Evolutionary conservation across 2,329 filamentous ascomycete species (phyloP).

Genomic region (Diaporthe citrichinensis): DNA sequence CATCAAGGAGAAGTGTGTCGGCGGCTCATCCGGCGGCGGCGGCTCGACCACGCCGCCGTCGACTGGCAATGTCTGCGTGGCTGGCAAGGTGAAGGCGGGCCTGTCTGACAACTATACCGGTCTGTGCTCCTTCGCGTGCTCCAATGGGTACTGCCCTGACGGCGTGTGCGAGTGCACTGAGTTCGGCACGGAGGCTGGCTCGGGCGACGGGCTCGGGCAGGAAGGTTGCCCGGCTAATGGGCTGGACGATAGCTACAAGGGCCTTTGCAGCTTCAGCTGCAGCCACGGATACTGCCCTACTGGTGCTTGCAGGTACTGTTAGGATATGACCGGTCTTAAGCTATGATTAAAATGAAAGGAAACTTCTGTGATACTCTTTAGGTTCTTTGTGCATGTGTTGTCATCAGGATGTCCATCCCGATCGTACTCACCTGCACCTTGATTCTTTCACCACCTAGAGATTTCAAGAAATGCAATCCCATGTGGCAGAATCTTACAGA

Average conservation of each 20-base stretch:
- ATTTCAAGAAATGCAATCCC: no score
- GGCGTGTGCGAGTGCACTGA: conserved; percentile 28
- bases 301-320: conserved; percentile 27
- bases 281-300: conserved; percentile 33
- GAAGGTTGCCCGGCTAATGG: conserved; percentile 24
- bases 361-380: neutral
- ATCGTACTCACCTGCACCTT: no score
- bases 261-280: conserved; percentile 32
- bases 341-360: neutral
- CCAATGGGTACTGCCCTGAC: conserved; percentile 30
- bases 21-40: conserved; percentile 4
- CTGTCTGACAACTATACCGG: conserved; percentile 26
- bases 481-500: no score
- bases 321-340: neutral
- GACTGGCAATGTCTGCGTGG: conserved; percentile 9
- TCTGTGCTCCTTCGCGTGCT: conserved; percentile 26
- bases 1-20: conserved; percentile 18
- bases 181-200: conserved; percentile 11
- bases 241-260: conserved; percentile 29
- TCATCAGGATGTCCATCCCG: no score
- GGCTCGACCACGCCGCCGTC: conserved; percentile 4
- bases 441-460: no score
- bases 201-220: neutral
- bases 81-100: conserved; percentile 17
- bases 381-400: neutral